Percentiles rank a stretch among this genome's conserved stretches.
Evolutionary conservation across 805 yeast species (phyloP).

Genomic region (Saccharomycopsis sp.): DNA sequence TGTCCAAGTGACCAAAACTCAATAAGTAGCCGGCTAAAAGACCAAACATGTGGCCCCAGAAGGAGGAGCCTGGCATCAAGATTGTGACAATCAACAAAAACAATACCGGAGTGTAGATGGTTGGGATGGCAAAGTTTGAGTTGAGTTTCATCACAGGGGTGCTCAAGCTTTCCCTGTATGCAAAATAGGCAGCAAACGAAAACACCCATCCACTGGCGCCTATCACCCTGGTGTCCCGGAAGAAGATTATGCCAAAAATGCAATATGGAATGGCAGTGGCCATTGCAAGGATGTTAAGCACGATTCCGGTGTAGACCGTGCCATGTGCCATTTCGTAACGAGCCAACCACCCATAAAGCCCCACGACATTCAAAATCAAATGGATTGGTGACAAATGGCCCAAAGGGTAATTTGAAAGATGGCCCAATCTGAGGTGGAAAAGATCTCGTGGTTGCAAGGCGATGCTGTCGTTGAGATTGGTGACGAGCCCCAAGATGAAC

Average conservation of each 20-base stretch:
- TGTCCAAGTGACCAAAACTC: constrained; percentile 45
- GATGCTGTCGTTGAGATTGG: constrained; percentile 30
- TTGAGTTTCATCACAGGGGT: constrained; percentile 36
- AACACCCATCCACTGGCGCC: constrained; percentile 75
- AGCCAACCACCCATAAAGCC: constrained; percentile 51
- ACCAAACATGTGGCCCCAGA: constrained; percentile 68
- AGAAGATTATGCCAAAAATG: constrained; percentile 39
- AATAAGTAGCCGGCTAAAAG: constrained; percentile 56
- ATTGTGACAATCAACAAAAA: constrained; percentile 41
- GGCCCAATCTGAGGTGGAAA: constrained; percentile 32
- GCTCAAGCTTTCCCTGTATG: constrained; percentile 37
- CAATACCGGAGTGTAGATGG: constrained; percentile 48
- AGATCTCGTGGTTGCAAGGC: constrained; percentile 50
- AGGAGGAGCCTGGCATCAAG: constrained; percentile 56
- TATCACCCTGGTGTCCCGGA: constrained; percentile 43
- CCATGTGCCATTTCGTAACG: constrained; percentile 68
- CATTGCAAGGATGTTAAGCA: constrained; percentile 63
- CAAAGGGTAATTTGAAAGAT: constrained; percentile 57
- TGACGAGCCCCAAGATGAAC: constrained; percentile 9
- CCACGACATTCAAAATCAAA: constrained; percentile 47
- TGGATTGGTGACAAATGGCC: constrained; percentile 58
- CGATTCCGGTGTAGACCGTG: constrained; percentile 76
- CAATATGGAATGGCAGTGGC: constrained; percentile 59
- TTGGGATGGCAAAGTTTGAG: constrained; percentile 43
- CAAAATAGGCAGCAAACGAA: constrained; percentile 52